phyloP scores from a whole-genome alignment of 306 rosid species.

The Citrullus mucosospermus region DNA sequence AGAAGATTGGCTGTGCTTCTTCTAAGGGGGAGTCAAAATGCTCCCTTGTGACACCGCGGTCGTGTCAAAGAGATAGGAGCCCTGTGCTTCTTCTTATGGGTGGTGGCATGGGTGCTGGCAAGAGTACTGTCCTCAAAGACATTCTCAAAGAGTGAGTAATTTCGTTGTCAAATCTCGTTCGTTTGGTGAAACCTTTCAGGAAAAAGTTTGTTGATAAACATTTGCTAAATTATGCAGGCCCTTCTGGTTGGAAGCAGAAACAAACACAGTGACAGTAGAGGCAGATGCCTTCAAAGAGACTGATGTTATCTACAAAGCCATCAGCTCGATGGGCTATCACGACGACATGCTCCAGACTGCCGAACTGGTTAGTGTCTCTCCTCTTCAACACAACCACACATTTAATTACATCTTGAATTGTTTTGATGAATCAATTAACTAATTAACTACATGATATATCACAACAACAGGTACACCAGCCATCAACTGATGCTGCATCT shows the following conservation, averaged over 20 bases:
- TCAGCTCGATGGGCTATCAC: constrained; percentile 61
- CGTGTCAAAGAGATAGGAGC: constrained; percentile 43
- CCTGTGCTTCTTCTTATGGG: constrained; percentile 88
- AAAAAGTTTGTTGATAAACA: background rate
- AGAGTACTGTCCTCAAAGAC: constrained; percentile 84
- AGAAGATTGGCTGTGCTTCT: constrained; percentile 29
- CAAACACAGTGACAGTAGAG: constrained; percentile 60
- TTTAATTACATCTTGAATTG: background rate
- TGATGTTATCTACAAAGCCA: constrained; percentile 59
- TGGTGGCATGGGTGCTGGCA: constrained; percentile 98
- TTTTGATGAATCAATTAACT: background rate
- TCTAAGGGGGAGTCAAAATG: constrained; percentile 20
- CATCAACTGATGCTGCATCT: constrained; percentile 80
- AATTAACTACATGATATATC: background rate
- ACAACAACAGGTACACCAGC: constrained; percentile 54
- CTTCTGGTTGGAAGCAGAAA: constrained; percentile 54
- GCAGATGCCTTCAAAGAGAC: constrained; percentile 95
- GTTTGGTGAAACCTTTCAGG: background rate
- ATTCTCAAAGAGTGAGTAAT: constrained; percentile 48
- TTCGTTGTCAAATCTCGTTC: background rate
- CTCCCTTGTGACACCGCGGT: constrained; percentile 38
- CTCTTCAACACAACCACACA: background rate
- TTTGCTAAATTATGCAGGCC: constrained; percentile 28
- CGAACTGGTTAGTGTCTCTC: constrained; percentile 41
- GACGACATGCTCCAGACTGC: constrained; percentile 75